Base-by-base conservation (phyloP, 2,329 filamentous ascomycete species). In the Penicillium freii region DNA sequence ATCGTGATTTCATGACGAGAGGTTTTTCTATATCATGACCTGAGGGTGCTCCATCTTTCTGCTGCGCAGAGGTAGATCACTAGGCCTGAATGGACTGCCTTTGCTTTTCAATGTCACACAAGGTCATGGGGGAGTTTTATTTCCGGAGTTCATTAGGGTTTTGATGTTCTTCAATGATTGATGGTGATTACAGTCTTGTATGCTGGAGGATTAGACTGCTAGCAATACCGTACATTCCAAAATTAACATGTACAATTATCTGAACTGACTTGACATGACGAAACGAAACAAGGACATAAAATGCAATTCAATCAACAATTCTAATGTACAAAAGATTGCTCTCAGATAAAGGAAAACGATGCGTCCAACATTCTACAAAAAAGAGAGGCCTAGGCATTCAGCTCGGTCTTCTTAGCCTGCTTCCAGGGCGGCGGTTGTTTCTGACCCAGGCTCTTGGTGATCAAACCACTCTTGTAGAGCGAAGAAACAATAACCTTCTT, bases 401-500 rank as follows among this genome's bases (percentile, higher is more conserved):
- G 9, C 42, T 34, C 38, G 21, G 39, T 19, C 39, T 53, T 25
- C 50, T 53, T 17, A 44, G 40, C 21, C 27, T 38, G 36, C 39
- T 40, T 42, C 50, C 34, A 49, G 40, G 17, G 47, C 33, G 15
- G 19, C 29, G 42, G 45, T 55, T 46, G 33, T 11, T 52, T 42
- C 48, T 59, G 36, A 6, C 50, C 50, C 13, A 44, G 39, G 44
- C 49, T 23, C 36, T 66, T 66, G 53, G 85, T 75, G 8, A 87
- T 84, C 63, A 92, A 72, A 17, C 82, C 82, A 55, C 87, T 80
- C 70, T 83, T 81, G 68, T 76, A 76, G 61, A 93, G 78, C 74
- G 91, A 88, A 68, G 86, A 78, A 72, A 89, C 83, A 68, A 93
- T 90, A 49, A 92, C 74, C 84, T 94, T 94, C 84, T 88, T 90